phyloP scores from a whole-genome alignment of 2,329 filamentous ascomycete genomes.

The Penicillium sp. region DNA sequence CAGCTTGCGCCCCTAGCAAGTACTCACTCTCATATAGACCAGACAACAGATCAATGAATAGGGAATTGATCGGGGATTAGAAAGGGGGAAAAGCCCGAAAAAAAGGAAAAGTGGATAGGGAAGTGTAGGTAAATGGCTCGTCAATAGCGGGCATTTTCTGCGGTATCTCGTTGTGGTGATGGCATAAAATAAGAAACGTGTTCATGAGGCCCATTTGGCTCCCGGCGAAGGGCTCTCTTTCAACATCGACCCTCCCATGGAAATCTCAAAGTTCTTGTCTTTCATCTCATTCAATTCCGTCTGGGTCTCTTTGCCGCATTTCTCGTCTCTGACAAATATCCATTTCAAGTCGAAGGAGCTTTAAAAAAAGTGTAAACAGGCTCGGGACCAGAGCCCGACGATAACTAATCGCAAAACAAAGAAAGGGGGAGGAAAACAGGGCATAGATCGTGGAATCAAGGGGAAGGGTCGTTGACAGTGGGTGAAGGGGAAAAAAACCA shows the following conservation, averaged over 20 bases:
- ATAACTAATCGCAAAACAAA: slow-evolving; percentile 16
- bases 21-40: slow-evolving; percentile 3
- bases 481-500: slow-evolving; percentile 12
- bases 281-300: slow-evolving; percentile 9
- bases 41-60: not conserved
- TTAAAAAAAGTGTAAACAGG: slow-evolving; percentile 9
- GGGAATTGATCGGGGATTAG: not conserved
- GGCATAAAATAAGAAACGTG: slow-evolving; percentile 26
- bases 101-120: slow-evolving; percentile 1
- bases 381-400: slow-evolving; percentile 9
- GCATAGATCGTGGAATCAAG: slow-evolving; percentile 15
- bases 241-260: slow-evolving; percentile 4
- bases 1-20: slow-evolving; percentile 1
- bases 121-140: slow-evolving; percentile 19
- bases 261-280: slow-evolving; percentile 1
- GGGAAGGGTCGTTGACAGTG: slow-evolving; percentile 11
- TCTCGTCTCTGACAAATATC: slow-evolving; percentile 9
- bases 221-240: slow-evolving; percentile 14
- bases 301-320: slow-evolving; percentile 1
- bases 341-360: slow-evolving; percentile 10
- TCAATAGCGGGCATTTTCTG: slow-evolving; percentile 30
- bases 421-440: slow-evolving; percentile 12
- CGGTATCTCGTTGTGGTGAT: slow-evolving; percentile 30
- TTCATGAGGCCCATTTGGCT: slow-evolving; percentile 16
- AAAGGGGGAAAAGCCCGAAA: not conserved